Base-by-base conservation (phyloP, 352 stramenopile species). In the Pythium angustatum region DNA sequence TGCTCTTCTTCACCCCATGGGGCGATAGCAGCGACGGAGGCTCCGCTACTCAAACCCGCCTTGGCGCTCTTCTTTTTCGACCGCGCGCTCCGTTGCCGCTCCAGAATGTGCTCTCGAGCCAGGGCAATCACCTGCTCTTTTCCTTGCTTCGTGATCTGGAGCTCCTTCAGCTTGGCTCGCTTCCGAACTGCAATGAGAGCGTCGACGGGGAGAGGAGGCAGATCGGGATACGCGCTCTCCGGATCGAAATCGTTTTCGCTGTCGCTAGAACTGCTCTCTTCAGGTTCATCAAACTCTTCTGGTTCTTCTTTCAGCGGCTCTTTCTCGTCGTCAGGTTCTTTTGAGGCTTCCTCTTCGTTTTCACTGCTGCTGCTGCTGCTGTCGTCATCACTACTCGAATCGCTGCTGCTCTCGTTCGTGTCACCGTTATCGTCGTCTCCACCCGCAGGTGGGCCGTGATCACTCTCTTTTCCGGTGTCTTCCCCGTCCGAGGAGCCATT, bases 121-220 rank as follows among this genome's bases (percentile, higher is more conserved):
- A 61, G 17, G 1, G 49, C 54, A 19, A 73, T 41, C 2, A 63
- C 44, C 53, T 81, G 40, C 60, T 85, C 63, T 75, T 80, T 63
- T 58, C 73, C 57, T 68, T 47, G 19, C 26, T 68, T 69, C 14
- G 73, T 81, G 38, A 92, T 62, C 28, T 83, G 74, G 21, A 91
- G 45, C 47, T 89, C 80, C 31, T 89, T 79, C 2, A 69, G 55
- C 53, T 86, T 85, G 43, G 64, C 76, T 62, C 69, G 71, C 48
- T 85, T 81, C 38, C 80, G 76, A 24, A 82, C 66, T 6, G 72
- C 58, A 49, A 93, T 81, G 4, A 93, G 50, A 10, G 67, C 64
- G 47, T 93, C 84, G 22, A 93, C 79, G 1, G 81, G 81, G 11
- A 83, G 72, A 9, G 72, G 49, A 1, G 84, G 78, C 11, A 93